phyloP scores from a whole-genome alignment of 371 early-diverging fungal genomes.

The Mucor sp. region DNA sequence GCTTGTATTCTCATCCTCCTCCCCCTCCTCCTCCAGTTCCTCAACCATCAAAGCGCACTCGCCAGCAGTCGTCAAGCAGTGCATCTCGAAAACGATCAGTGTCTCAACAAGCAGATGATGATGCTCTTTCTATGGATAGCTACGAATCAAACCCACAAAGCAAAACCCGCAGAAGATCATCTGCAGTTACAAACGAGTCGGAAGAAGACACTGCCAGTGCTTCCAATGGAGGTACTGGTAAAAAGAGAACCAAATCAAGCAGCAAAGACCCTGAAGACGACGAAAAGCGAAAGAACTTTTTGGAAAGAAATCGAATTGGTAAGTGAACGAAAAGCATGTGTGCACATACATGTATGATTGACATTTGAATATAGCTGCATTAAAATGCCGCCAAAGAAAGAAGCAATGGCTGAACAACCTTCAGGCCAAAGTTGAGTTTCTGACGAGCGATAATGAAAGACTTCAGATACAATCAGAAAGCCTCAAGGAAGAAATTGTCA shows the following conservation, averaged over 20 bases:
- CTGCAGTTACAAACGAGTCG: conserved; percentile 4
- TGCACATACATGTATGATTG: not conserved
- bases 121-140: conserved; percentile 20
- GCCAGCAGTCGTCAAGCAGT: conserved; percentile 1
- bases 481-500: conserved; percentile 74
- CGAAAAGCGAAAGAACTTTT: conserved; percentile 76
- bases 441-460: conserved; percentile 73
- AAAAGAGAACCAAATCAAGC: conserved; percentile 21
- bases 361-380: conserved; percentile 61
- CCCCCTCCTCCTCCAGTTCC: not conserved
- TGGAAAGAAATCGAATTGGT: conserved; percentile 86
- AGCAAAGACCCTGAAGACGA: conserved; percentile 42
- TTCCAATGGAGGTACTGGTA: not conserved
- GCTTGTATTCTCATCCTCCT: not conserved
- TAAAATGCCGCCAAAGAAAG: conserved; percentile 90
- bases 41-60: not conserved
- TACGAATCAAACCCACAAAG: conserved; percentile 16
- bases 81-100: conserved; percentile 15
- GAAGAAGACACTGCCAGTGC: conserved; percentile 11
- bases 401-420: conserved; percentile 82
- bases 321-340: conserved; percentile 6
- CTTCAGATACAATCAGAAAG: conserved; percentile 66
- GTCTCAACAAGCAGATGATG: conserved; percentile 12
- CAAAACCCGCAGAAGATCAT: conserved; percentile 19
- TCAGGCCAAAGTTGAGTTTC: conserved; percentile 76